phyloP scores from a whole-genome alignment of 306 rosid species.

The Bauhinia variegata region DNA sequence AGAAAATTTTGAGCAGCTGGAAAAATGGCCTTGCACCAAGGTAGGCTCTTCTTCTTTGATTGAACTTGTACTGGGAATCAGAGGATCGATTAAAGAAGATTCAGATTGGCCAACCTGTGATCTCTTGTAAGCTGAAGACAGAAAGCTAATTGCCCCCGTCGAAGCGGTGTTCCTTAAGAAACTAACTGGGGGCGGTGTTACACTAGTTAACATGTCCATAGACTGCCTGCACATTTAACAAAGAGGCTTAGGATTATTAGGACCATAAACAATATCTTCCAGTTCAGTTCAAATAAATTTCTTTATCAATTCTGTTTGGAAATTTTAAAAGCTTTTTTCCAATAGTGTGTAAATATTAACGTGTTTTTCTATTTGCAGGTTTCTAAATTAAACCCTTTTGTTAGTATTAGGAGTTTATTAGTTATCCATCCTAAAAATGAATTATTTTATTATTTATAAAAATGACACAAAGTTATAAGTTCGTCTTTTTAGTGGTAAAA shows the following conservation, averaged over 20 bases:
- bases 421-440: no score
- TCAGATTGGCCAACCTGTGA: slow-evolving; percentile 21
- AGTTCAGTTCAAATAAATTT: no score
- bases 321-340: neutral
- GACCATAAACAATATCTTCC: neutral
- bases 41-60: slow-evolving; percentile 10
- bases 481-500: no score
- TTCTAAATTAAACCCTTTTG: neutral
- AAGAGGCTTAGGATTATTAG: slow-evolving; percentile 1
- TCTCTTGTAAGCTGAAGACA: slow-evolving; percentile 22
- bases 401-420: no score
- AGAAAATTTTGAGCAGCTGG: slow-evolving; percentile 36
- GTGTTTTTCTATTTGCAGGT: neutral
- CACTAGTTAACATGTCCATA: slow-evolving; percentile 62
- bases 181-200: slow-evolving; percentile 48
- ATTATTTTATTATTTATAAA: no score
- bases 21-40: slow-evolving; percentile 5
- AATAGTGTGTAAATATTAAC: neutral
- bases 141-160: slow-evolving; percentile 7
- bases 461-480: no score
- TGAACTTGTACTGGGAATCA: slow-evolving; percentile 25
- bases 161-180: slow-evolving; percentile 36
- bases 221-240: slow-evolving; percentile 55
- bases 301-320: no score
- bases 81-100: slow-evolving; percentile 38